Base-by-base conservation (phyloP, 2,329 filamentous ascomycete species). In the Xylaria sp. region DNA sequence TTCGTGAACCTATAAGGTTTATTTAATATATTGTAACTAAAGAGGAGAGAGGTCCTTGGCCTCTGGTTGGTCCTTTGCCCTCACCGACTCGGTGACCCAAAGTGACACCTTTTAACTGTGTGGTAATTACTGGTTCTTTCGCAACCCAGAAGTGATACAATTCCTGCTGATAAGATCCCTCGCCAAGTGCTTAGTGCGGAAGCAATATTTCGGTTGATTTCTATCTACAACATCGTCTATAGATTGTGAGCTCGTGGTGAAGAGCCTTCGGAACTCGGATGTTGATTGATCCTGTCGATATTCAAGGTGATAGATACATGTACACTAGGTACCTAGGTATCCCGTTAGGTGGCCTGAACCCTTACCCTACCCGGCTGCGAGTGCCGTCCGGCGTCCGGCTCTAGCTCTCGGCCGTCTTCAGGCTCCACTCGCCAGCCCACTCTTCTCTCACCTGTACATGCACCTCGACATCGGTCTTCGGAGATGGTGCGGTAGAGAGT, bases 391-490 rank as follows among this genome's bases (percentile, higher is more conserved):
- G 17, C 40, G 17, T 23, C 40, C 40, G 19, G 17, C 40, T 43
- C 40, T 43, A 52, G 23, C 51, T 54, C 38, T 43, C 51, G 38
- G 37, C 38, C 25, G 33, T 44, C 51, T 27, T 43, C 51, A 54
- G 23, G 51, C 51, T 54, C 51, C 51, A 54, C 51, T 43, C 37
- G 17, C 51, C 51, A 43, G 51, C 38, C 51, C 35, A 54, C 35
- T 54, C 37, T 33, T 40, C 35, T 43, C 51, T 54, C 23, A 54
- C 51, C 11, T 27, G 31, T 19, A 54, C 51, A 33, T 44, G 29
- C 51, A 54, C 19, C 38, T 54, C 51, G 51, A 44, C 51, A n/a
- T 54, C 51, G 13, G 21, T 44, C 51, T 54, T 54, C 35, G 51
- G 51, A 43, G 51, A 54, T 43, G 51, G 51, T 17, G 44, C 51